Conservation (phyloP, 2,329 filamentous ascomycete genomes). For the Dothiorella sarmentorum region DNA sequence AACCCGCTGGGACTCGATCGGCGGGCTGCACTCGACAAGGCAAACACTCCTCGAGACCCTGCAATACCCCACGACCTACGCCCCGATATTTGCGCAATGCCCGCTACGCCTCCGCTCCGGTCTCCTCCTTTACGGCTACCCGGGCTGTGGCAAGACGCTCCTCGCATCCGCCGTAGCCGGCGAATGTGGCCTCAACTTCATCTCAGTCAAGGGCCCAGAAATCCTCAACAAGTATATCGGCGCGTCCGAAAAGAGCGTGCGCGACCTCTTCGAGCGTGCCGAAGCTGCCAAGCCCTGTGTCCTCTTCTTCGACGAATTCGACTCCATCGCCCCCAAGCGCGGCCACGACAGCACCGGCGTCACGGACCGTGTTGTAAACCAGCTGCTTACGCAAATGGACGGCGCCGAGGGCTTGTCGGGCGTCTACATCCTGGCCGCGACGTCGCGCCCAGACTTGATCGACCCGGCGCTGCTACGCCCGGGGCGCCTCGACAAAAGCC, state of each 20-base stretch:
- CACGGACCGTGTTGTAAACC: conserved; percentile 97
- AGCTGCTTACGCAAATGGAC: conserved; percentile 98
- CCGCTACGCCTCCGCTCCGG: conserved; percentile 92
- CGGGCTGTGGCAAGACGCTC: conserved; percentile 94
- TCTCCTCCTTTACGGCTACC: conserved; percentile 88
- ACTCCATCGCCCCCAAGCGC: conserved; percentile 94
- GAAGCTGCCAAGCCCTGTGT: conserved; percentile 89
- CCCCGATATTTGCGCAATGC: conserved; percentile 94
- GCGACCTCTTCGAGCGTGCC: conserved; percentile 91
- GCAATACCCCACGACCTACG: conserved; percentile 96
- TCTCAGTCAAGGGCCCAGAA: conserved; percentile 95
- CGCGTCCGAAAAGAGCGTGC: conserved; percentile 91
- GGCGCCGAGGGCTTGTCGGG: conserved; percentile 92
- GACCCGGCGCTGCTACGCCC: conserved; percentile 90
- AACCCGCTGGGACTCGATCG: conserved; percentile 88
- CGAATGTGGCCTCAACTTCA: conserved; percentile 97
- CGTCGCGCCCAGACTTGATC: conserved; percentile 87
- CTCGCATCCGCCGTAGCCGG: conserved; percentile 95
- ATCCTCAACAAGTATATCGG: conserved; percentile 99
- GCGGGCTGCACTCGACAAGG: conserved; percentile 79
- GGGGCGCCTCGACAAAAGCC: conserved; percentile 85
- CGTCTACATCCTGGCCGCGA: conserved; percentile 94
- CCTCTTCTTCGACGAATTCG: conserved; percentile 98
- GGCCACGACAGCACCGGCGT: conserved; percentile 97
- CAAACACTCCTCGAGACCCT: conserved; percentile 91